phyloP scores from a whole-genome alignment of 352 stramenopile species.

The Phytophthora podocarpi region DNA sequence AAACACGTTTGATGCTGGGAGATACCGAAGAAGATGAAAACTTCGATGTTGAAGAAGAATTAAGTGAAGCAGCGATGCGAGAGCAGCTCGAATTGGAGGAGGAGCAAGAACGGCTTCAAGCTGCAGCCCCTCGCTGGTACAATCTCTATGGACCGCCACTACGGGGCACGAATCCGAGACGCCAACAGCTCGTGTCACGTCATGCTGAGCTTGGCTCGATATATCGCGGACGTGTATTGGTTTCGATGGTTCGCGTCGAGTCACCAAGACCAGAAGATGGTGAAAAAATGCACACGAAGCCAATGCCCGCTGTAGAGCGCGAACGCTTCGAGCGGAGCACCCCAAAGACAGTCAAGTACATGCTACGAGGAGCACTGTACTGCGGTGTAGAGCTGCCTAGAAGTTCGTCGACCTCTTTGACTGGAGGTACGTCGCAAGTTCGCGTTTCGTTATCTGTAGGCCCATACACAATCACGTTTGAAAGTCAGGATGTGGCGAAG shows the following conservation, averaged over 20 bases:
- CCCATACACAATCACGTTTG: constrained; percentile 51
- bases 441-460: constrained; percentile 60
- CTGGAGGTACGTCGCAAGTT: constrained; percentile 35
- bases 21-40: constrained; percentile 11
- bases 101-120: constrained; percentile 9
- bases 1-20: constrained; percentile 7
- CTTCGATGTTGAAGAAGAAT: neutral
- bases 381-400: constrained; percentile 60
- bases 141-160: constrained; percentile 89
- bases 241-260: constrained; percentile 76
- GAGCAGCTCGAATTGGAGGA: constrained; percentile 23
- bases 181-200: constrained; percentile 52
- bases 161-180: constrained; percentile 56
- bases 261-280: constrained; percentile 37
- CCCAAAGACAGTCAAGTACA: constrained; percentile 68
- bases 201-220: constrained; percentile 75
- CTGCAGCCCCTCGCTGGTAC: constrained; percentile 59
- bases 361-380: constrained; percentile 63
- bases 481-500: constrained; percentile 51
- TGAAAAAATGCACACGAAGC: constrained; percentile 67
- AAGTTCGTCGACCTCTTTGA: constrained; percentile 3
- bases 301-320: constrained; percentile 40
- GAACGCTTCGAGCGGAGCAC: constrained; percentile 13
- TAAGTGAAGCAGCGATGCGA: neutral
- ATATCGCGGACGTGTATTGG: constrained; percentile 81